phyloP scores from a whole-genome alignment of 75 land plant genomes.

The Isoetes taiwanensis region DNA sequence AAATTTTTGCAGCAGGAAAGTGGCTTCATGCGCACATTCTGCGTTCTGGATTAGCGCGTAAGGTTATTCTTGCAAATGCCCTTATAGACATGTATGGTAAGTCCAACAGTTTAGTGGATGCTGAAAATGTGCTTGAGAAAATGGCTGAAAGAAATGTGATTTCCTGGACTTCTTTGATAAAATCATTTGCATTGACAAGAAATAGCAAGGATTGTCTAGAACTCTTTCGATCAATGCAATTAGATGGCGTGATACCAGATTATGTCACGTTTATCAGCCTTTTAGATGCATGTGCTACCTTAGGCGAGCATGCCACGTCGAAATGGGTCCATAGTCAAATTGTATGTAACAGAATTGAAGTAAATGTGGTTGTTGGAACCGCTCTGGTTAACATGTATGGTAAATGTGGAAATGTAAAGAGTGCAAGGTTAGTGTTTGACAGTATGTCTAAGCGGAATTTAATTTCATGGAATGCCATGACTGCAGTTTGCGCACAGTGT shows the following conservation, averaged over 20 bases:
- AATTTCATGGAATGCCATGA: slow-evolving; percentile 45
- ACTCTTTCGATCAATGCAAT: no score
- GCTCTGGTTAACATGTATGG: slow-evolving; percentile 44
- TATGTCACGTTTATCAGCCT: no score
- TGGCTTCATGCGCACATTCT: slow-evolving; percentile 21
- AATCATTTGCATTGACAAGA: slow-evolving; percentile 10
- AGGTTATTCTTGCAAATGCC: slow-evolving; percentile 22
- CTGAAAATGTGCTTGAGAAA: slow-evolving; percentile 15
- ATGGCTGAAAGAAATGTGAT: slow-evolving; percentile 20
- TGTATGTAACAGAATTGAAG: not conserved
- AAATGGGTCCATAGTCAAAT: not conserved
- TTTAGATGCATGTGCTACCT: no score
- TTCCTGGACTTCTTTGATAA: slow-evolving; percentile 33
- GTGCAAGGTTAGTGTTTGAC: slow-evolving; percentile 37
- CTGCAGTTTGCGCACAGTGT: slow-evolving; percentile 22
- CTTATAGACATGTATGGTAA: slow-evolving; percentile 34
- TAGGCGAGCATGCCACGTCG: no score
- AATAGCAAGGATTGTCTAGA: no score
- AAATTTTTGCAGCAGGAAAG: not conserved
- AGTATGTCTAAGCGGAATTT: slow-evolving; percentile 28
- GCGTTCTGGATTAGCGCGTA: slow-evolving; percentile 16
- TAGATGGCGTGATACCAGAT: no score
- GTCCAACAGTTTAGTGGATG: slow-evolving; percentile 20
- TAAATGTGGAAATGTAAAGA: slow-evolving; percentile 18
- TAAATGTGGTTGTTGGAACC: slow-evolving; percentile 16